These are phyloP conservation scores for Suillus spraguei DNA, from an alignment of 768 basidiomycete genomes.

Conservation along the genomic window DNA sequence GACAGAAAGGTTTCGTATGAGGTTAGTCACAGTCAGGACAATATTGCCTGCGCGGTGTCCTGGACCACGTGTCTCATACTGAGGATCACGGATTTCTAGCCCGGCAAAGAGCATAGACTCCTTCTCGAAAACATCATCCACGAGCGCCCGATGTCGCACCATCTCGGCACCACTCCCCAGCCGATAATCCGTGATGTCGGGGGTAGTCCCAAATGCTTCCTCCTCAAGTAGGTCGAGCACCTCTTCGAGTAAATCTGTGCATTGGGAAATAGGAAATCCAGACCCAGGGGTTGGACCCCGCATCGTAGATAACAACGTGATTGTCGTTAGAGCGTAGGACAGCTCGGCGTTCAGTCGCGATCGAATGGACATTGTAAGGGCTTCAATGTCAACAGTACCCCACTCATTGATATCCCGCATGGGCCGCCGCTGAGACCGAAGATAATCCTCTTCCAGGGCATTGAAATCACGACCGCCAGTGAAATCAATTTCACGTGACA, in stretches of 20 bases:
- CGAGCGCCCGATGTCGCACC: conserved; percentile 66
- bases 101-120: conserved; percentile 63
- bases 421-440: conserved; percentile 52
- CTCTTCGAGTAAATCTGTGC: conserved; percentile 83
- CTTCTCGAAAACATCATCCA: conserved; percentile 57
- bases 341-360: conserved; percentile 83
- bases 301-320: conserved; percentile 82
- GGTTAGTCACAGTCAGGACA: conserved; percentile 70
- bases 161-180: conserved; percentile 39
- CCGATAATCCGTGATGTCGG: conserved; percentile 28
- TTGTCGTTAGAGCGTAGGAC: conserved; percentile 87
- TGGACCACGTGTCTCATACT: conserved; percentile 45
- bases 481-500: conserved; percentile 73
- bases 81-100: conserved; percentile 36
- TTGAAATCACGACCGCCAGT: conserved; percentile 83
- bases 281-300: conserved; percentile 54
- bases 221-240: conserved; percentile 87
- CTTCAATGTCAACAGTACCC: conserved; percentile 88
- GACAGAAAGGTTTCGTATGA: conserved; percentile 86
- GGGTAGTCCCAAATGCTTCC: conserved; percentile 63
- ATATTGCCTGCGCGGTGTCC: conserved; percentile 65
- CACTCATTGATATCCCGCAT: conserved; percentile 81
- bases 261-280: conserved; percentile 77
- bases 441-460: conserved; percentile 61
- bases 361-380: conserved; percentile 90